Evolutionary conservation across 2,329 filamentous ascomycete species (phyloP).

Genomic region (Fusarium sp.): DNA sequence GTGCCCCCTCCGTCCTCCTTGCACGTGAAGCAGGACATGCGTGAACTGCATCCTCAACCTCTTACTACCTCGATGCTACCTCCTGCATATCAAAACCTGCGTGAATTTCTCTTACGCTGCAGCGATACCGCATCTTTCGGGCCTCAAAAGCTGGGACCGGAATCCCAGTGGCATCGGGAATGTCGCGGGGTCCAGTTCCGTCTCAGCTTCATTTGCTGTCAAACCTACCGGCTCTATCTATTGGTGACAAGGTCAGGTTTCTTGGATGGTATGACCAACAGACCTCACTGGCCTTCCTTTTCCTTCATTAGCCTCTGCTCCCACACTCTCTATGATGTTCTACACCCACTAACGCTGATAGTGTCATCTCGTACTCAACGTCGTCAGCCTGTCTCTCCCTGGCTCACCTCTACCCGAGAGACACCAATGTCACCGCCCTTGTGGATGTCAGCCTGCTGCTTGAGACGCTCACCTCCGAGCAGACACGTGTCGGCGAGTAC

Average conservation of each 20-base stretch:
- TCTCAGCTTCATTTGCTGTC: constrained; percentile 71
- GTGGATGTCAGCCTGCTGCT: constrained; percentile 79
- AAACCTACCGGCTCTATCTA: constrained; percentile 59
- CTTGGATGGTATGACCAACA: constrained; percentile 77
- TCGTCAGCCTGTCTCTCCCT: constrained; percentile 69
- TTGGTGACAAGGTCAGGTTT: constrained; percentile 84
- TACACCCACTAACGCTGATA: constrained; percentile 45
- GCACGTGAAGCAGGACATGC: constrained; percentile 30
- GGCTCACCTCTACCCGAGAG: constrained; percentile 68
- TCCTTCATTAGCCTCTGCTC: constrained; percentile 7
- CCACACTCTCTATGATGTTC: constrained; percentile 32
- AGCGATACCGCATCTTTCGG: constrained; percentile 34
- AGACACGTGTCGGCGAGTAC: constrained; percentile 80
- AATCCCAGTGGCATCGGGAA: constrained; percentile 39
- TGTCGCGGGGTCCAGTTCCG: constrained; percentile 68
- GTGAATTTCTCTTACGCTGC: constrained; percentile 29
- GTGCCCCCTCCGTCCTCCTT: neutral
- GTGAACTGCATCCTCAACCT: constrained; percentile 24
- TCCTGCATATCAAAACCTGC: constrained; percentile 1
- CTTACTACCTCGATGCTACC: neutral
- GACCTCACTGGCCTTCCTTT: constrained; percentile 1
- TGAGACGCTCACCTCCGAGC: constrained; percentile 66
- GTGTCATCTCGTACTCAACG: constrained; percentile 61
- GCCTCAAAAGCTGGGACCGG: constrained; percentile 18
- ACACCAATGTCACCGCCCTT: constrained; percentile 56